These are phyloP conservation scores for Mycena rosella DNA, from an alignment of 768 basidiomycete genomes.

Conservation along the genomic window DNA sequence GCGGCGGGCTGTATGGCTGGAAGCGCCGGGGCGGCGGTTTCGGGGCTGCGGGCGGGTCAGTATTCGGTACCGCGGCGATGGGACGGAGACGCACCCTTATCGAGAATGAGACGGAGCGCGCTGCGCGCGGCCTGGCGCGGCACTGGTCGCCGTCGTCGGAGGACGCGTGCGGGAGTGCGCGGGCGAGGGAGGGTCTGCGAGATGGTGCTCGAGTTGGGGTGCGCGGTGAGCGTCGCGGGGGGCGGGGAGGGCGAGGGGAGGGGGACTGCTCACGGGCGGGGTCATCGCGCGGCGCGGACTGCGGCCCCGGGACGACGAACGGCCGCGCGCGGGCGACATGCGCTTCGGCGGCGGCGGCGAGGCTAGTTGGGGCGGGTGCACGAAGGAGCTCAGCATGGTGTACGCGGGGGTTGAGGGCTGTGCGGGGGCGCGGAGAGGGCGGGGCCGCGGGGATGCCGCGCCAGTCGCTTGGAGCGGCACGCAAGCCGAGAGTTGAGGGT, in stretches of 20 bases:
- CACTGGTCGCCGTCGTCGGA: conserved; percentile 15
- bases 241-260: background rate
- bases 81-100: conserved; percentile 22
- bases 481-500: conserved; percentile 80
- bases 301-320: conserved; percentile 3
- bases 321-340: too few species aligned
- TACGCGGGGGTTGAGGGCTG: conserved; percentile 68
- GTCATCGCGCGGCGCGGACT: background rate
- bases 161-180: conserved; percentile 21
- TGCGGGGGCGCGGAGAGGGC: conserved; percentile 8
- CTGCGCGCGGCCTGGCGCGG: conserved; percentile 32
- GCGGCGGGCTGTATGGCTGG: conserved; percentile 59
- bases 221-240: background rate
- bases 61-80: too few species aligned
- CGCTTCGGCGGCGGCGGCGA: background rate
- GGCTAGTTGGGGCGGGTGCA: conserved; percentile 37
- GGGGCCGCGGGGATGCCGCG: background rate
- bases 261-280: background rate
- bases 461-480: conserved; percentile 49
- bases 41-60: conserved; percentile 12
- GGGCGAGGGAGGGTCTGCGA: conserved; percentile 20
- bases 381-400: conserved; percentile 72
- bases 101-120: conserved; percentile 32
- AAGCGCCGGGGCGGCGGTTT: conserved; percentile 40
- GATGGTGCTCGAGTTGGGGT: conserved; percentile 35